These are phyloP conservation scores for Podila clonocystis DNA, from an alignment of 192 early-diverging fungal genomes.

Conservation along the genomic window DNA sequence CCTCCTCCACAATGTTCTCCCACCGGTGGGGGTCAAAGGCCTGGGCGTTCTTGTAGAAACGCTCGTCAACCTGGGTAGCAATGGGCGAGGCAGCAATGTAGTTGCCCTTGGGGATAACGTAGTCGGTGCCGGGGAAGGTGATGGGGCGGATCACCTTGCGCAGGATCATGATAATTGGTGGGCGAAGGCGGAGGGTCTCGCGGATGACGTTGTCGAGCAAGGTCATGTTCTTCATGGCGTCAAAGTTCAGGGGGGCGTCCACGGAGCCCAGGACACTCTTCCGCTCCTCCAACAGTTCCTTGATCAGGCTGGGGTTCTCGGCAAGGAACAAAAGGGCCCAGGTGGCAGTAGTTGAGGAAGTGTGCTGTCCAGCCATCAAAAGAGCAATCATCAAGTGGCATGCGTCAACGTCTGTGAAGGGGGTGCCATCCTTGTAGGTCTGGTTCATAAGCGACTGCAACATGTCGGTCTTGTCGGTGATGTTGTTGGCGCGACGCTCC, in stretches of 20 bases:
- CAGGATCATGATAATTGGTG: conserved; percentile 94
- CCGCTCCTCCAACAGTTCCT: conserved; percentile 81
- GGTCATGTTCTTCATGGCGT: conserved; percentile 78
- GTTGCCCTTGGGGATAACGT: conserved; percentile 90
- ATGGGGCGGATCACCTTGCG: conserved; percentile 86
- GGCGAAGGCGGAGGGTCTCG: conserved; percentile 92
- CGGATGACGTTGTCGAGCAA: conserved; percentile 86
- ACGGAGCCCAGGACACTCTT: conserved; percentile 64
- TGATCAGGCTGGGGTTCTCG: conserved; percentile 72
- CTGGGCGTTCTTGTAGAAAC: conserved; percentile 82
- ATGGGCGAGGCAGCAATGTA: conserved; percentile 86
- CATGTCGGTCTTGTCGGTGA: conserved; percentile 73
- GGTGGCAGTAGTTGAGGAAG: conserved; percentile 88
- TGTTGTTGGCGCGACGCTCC: conserved; percentile 68
- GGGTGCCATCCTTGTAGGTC: conserved; percentile 89
- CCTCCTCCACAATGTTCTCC: conserved; percentile 67
- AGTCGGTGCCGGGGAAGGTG: conserved; percentile 77
- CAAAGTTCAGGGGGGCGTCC: conserved; percentile 70
- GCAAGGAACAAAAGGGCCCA: conserved; percentile 94
- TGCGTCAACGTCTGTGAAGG: conserved; percentile 83
- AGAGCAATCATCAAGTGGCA: conserved; percentile 98
- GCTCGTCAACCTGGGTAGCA: conserved; percentile 83
- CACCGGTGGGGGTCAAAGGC: conserved; percentile 87
- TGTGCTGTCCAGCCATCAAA: conserved; percentile 98
- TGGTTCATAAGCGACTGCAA: conserved; percentile 86